Evolutionary conservation across 2,329 filamentous ascomycete species (phyloP).

Genomic region (Calonectria leucothoes): DNA sequence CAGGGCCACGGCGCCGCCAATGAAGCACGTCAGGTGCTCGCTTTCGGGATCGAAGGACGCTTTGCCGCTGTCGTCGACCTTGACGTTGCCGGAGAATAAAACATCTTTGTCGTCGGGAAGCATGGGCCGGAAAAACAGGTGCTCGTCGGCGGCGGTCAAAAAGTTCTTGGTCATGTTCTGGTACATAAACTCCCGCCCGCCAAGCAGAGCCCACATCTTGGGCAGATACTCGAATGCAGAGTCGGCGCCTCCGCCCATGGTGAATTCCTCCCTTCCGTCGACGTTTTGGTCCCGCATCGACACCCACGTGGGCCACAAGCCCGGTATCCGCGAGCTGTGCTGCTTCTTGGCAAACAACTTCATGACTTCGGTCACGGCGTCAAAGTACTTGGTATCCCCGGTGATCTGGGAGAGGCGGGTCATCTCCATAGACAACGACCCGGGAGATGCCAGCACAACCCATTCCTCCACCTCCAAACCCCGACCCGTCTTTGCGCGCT

Average conservation of each 20-base stretch:
- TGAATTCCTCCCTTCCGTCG: slow-evolving; percentile 58
- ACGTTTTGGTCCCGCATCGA: slow-evolving; percentile 63
- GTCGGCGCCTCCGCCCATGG: slow-evolving; percentile 66
- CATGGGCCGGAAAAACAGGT: slow-evolving; percentile 79
- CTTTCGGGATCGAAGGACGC: slow-evolving; percentile 40
- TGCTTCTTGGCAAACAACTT: slow-evolving; percentile 75
- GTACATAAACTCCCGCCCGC: slow-evolving; percentile 71
- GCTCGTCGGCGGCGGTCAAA: slow-evolving; percentile 68
- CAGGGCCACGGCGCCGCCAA: slow-evolving; percentile 73
- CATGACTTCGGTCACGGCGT: slow-evolving; percentile 80
- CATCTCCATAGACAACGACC: slow-evolving; percentile 80
- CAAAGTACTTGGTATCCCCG: slow-evolving; percentile 78
- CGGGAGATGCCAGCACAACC: slow-evolving; percentile 59
- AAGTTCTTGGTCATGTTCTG: slow-evolving; percentile 69
- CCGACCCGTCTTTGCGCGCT: slow-evolving; percentile 57
- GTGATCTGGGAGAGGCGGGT: slow-evolving; percentile 80
- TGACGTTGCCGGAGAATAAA: slow-evolving; percentile 72
- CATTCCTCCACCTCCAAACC: slow-evolving; percentile 62
- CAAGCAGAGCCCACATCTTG: slow-evolving; percentile 74
- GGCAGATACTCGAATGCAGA: slow-evolving; percentile 71
- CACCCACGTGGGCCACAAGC: slow-evolving; percentile 74
- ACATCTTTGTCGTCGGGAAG: slow-evolving; percentile 70
- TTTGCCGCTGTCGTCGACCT: slow-evolving; percentile 37
- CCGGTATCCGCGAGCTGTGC: slow-evolving; percentile 74
- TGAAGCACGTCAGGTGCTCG: slow-evolving; percentile 71